These are phyloP conservation scores for Moricandia moricandioides DNA, from an alignment of 345 rosid genomes.

Conservation along the genomic window DNA sequence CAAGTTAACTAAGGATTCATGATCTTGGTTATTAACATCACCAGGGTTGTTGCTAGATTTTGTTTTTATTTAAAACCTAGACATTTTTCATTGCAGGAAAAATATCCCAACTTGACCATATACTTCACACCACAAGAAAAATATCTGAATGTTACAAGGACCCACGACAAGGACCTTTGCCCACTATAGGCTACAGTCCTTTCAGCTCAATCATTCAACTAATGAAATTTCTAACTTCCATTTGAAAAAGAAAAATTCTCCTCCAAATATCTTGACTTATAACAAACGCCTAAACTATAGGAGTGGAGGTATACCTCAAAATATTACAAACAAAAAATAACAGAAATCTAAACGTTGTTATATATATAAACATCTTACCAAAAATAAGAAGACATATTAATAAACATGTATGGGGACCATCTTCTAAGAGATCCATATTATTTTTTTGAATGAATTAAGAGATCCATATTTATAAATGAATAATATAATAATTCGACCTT, in stretches of 20 bases:
- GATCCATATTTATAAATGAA: no score
- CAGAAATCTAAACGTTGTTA: neutral
- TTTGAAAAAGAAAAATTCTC: neutral
- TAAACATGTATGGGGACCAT: neutral
- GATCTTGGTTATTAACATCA: neutral
- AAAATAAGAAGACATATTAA: neutral
- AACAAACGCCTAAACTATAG: no score
- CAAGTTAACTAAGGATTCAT: conserved; percentile 5
- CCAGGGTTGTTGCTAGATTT: neutral
- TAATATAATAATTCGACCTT: no score
- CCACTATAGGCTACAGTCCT: neutral
- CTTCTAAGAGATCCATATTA: no score
- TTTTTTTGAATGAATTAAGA: no score
- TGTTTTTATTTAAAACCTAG: neutral
- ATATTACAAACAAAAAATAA: neutral
- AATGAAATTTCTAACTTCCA: neutral
- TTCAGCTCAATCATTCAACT: neutral
- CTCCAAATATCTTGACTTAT: neutral
- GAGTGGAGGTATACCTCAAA: neutral
- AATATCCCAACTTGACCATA: neutral
- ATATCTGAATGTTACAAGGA: neutral
- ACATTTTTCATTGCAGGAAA: neutral
- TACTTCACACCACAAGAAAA: neutral
- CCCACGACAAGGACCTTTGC: conserved; percentile 15
- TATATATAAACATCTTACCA: neutral